Evolutionary conservation across 306 rosid species (phyloP).

Genomic region (Fragaria ananassa): DNA sequence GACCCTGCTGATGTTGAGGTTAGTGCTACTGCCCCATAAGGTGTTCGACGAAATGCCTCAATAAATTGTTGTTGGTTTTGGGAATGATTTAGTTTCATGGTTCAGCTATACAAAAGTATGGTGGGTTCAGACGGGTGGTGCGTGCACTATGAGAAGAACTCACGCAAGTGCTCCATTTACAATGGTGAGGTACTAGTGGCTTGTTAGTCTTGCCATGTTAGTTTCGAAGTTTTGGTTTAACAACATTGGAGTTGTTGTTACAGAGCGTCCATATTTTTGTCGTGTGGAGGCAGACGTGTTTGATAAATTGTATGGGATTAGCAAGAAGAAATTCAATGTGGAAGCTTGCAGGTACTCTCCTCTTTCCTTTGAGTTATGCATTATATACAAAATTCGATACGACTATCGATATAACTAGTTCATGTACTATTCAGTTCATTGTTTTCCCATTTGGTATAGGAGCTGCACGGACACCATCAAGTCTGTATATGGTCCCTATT

Average conservation of each 20-base stretch:
- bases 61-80: not conserved
- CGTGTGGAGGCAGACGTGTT: conserved; percentile 72
- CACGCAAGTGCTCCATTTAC: conserved; percentile 80
- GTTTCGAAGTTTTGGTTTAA: not conserved
- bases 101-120: conserved; percentile 83
- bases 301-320: conserved; percentile 56
- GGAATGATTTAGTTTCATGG: conserved; percentile 2
- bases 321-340: conserved; percentile 61
- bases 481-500: conserved; percentile 61
- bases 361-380: not conserved
- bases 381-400: not conserved
- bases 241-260: not conserved
- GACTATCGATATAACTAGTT: not conserved
- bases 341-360: conserved; percentile 82
- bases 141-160: conserved; percentile 63
- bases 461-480: conserved; percentile 78
- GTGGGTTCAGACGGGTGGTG: conserved; percentile 92
- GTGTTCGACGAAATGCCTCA: not conserved
- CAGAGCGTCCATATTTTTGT: conserved; percentile 94
- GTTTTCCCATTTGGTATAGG: conserved; percentile 38
- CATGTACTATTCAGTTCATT: not conserved
- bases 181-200: conserved; percentile 35
- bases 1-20: conserved; percentile 67
- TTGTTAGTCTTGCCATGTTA: not conserved
- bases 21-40: not conserved